Evolutionary conservation across 78 protist genomes (phyloP), one percentile per base, ranked within the genome.

Genomic region (Emiliania huxleyi): DNA sequence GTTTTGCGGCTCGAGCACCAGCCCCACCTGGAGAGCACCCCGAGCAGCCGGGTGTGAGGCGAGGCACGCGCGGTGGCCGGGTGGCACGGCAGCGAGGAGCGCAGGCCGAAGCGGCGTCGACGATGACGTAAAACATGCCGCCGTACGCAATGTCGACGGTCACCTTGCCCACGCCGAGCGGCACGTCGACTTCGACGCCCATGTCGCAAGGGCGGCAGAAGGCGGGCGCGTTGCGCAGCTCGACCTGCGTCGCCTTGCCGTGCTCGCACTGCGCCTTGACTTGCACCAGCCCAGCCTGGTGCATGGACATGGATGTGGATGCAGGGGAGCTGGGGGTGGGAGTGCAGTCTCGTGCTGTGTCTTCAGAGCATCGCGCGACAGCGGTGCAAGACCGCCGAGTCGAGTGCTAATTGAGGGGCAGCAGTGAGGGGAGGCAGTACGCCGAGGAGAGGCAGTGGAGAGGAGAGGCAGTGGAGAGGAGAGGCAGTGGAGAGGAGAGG

Each of bases 101-200:
- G n/a, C n/a, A n/a, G n/a, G n/a, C n/a, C n/a, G n/a, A n/a, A 0
- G 44, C 79, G 43, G 75, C 85, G 89, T 62, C 79, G 44, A 91
- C 93, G 73, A 91, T 71, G n/a, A 4, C 84, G 93, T 91, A 91
- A 52, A 18, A 44, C 93, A 91, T 91, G 11, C 93, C 93, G 29
- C 93, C 93, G 87, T 44, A 91, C 29, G 93, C 81, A 0, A 91
- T 26, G 89, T 23, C 25, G 35, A 91, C 69, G 43, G 5, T 1
- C 69, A 91, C 93, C 44, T 23, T 11, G 48, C 91, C 91, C 6
- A 87, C 3, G 0, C 2, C 3, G n/a, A n/a, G n/a, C 21, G 69
- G 91, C 91, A 87, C 91, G 23, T 46, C 48, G 26, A 87, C 18
- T 3, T 4, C 21, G 3, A 52, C 35, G 71, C 21, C 85, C 35